Evolutionary conservation across 257 asterid genomes (phyloP), one percentile per base, ranked within the genome.

Genomic region (Scutellaria minor): DNA sequence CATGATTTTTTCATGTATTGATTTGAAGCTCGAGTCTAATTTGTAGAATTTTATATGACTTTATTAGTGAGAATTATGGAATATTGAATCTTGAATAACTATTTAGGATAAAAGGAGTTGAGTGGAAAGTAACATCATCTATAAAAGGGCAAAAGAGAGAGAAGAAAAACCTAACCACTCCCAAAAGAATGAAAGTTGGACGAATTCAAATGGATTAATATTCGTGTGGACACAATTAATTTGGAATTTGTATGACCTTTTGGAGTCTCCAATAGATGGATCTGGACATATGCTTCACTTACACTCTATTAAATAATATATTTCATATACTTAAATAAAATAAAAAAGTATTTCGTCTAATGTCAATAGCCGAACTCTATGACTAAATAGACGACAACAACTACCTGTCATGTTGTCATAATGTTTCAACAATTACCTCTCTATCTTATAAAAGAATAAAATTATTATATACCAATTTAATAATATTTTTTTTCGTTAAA

Each of bases 211-310:
- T 11, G 51, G 52, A 69, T 68, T 53, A 6, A 39, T 22, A 18
- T 18, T 18, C 39, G 35, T 27, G 6, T 37, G 58, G 71, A 60
- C 76, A 48, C 58, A 27, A n/a, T 47, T 15, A 18, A n/a, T 60
- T 60, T 71, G 76, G 52, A 74, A 64, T 64, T 44, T 74, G 67
- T 74, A 74, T 65, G 78, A 65, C 78, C 41, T 65, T 73, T 74
- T 56, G 65, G 48, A 64, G 55, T 18, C 47, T 45, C 18, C 18
- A 24, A 50, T 6, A 0, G 5, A 57, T 57, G 57, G 8, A 45
- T 45, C 68, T 63, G 40, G 75, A 9, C 75, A 45, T 48, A 71
- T 47, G 58, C 68, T 71, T 45, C 9, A 50, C 48, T 14, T 37
- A 31, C 7, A 47, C 58, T 65, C 12, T 11, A 64, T 45, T 24